Conservation (phyloP, 108 stramenopile species). For the Seminavis robusta region DNA sequence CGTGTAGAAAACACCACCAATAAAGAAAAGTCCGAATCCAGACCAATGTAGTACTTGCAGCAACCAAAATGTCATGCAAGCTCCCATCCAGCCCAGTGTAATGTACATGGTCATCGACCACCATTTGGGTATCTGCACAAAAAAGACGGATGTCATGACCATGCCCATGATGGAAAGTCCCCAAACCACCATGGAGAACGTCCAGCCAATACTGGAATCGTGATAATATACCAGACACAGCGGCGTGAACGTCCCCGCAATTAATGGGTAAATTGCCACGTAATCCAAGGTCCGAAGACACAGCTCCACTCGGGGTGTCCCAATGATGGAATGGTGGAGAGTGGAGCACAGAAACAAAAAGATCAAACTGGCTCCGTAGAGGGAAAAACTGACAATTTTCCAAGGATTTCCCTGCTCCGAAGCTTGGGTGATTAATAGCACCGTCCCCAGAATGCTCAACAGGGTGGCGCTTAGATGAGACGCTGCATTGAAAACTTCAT, state of each 20-base stretch:
- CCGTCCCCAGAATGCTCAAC: constrained; percentile 51
- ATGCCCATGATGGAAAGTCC: constrained; percentile 54
- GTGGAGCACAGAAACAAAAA: constrained; percentile 62
- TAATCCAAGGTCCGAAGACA: constrained; percentile 69
- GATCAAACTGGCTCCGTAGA: constrained; percentile 61
- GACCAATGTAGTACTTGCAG: constrained; percentile 27
- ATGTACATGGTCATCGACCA: constrained; percentile 75
- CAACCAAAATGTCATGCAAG: constrained; percentile 52
- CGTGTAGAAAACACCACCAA: constrained; percentile 62
- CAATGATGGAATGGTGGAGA: constrained; percentile 64
- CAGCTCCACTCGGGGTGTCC: constrained; percentile 42
- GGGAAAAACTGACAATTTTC: constrained; percentile 73
- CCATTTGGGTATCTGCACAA: constrained; percentile 67
- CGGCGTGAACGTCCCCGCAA: constrained; percentile 84
- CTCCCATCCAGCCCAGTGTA: constrained; percentile 81
- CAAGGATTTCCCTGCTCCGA: constrained; percentile 42
- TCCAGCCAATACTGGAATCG: constrained; percentile 67
- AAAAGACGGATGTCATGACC: constrained; percentile 40
- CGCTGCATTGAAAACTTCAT: constrained; percentile 72
- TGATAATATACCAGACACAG: constrained; percentile 67
- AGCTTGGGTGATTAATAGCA: constrained; percentile 41
- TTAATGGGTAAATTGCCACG: constrained; percentile 76
- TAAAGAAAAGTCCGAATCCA: constrained; percentile 46
- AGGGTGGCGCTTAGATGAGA: constrained; percentile 68
- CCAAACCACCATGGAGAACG: constrained; percentile 72